Base-by-base conservation (phyloP, 2,329 filamentous ascomycete genomes). In the Graphium sp. region DNA sequence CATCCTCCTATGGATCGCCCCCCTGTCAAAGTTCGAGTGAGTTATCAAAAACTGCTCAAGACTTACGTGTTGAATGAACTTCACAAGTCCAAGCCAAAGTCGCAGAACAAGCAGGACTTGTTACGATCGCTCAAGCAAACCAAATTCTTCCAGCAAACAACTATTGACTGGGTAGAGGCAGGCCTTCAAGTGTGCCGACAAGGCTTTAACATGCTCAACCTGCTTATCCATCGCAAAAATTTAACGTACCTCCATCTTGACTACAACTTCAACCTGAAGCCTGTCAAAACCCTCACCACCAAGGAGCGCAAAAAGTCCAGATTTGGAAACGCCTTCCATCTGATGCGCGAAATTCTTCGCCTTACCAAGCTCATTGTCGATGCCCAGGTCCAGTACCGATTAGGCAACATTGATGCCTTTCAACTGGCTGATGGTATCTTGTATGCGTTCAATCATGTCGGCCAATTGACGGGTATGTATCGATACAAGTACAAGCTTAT, bases 401-500 rank as follows among this genome's bases (percentile, higher is more conserved):
- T 98, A 22, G 91, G 91, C 34, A 98, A 98, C 45, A 95, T 98
- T 37, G 89, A 98, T 52, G 89, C 91, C 21, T 98, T 98, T 61
- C 89, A 98, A 52, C 74, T 98, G 38, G 89, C 89, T 4, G 89
- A 98, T 51, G 89, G 89, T 51, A 98, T 98, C 32, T 62, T 95
- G n/a, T 98, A 98, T 43, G 91, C 89, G 12, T 98, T 98, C 60
- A 98, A 98, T 55, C 89, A 98, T 42, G 89, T 98, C 32, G 89
- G 89, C 36, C 91, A 98, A 53, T 62, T 98, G 35, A 98, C 89
- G 11, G 89, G 89, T 49, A 98, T 98, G 89, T 98, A 98, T 56
- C 79, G 89, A 35, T 98, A 98, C 68, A 98, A 98, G 64, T 98
- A 98, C 62, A 98, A 98, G 64, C 66, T 98, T 32, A 98, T 98